These are phyloP conservation scores for Biancaea sappan DNA, from an alignment of 306 rosid species.

Conservation along the genomic window DNA sequence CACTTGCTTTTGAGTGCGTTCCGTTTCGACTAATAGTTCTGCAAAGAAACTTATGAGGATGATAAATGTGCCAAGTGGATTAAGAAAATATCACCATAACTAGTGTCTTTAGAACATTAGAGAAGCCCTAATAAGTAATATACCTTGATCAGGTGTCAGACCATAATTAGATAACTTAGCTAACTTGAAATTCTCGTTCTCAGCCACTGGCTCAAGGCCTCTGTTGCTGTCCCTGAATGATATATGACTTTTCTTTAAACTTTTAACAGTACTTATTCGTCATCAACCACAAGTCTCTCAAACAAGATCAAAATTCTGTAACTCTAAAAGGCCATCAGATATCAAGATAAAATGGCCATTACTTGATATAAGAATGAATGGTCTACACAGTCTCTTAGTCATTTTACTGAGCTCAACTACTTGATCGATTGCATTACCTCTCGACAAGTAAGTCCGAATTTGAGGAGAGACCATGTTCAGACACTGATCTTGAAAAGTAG, in stretches of 20 bases:
- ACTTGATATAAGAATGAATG: background rate
- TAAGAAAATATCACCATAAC: slow-evolving; percentile 18
- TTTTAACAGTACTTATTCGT: slow-evolving; percentile 38
- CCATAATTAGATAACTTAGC: slow-evolving; percentile 50
- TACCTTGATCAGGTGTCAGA: slow-evolving; percentile 70
- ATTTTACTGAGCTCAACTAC: slow-evolving; percentile 13
- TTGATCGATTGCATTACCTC: slow-evolving; percentile 48
- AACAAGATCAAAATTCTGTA: background rate
- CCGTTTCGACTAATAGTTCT: slow-evolving; percentile 85
- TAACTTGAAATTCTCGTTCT: slow-evolving; percentile 58
- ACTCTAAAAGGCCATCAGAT: slow-evolving; percentile 12
- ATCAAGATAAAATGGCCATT: slow-evolving; percentile 25
- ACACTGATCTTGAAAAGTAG: slow-evolving; percentile 57
- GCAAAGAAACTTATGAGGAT: slow-evolving; percentile 38
- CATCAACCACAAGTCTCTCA: slow-evolving; percentile 23
- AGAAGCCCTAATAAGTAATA: slow-evolving; percentile 13
- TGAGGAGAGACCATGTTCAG: slow-evolving; percentile 57
- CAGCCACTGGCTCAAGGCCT: slow-evolving; percentile 69
- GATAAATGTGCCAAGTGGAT: slow-evolving; percentile 21
- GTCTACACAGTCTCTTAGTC: background rate
- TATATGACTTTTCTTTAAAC: slow-evolving; percentile 54
- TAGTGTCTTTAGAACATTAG: background rate
- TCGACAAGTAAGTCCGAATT: slow-evolving; percentile 46
- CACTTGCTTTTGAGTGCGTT: slow-evolving; percentile 72
- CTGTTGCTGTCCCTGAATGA: slow-evolving; percentile 61